These are phyloP conservation scores for Hypoxylon lenormandii DNA, from an alignment of 495 filamentous ascomycete genomes.

Conservation along the genomic window DNA sequence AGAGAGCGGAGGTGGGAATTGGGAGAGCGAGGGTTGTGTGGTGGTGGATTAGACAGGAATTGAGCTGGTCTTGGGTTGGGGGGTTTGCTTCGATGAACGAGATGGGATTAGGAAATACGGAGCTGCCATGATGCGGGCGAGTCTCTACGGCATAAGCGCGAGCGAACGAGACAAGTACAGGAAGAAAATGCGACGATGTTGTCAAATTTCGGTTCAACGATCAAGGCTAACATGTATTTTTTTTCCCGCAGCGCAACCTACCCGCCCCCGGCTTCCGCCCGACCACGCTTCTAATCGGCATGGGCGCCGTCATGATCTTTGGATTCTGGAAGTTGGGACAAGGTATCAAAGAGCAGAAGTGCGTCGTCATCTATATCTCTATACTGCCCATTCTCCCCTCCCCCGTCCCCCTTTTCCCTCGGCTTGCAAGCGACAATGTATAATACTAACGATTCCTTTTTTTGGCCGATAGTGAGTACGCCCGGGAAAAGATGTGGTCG, in stretches of 20 bases:
- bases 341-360: slow-evolving; percentile 89
- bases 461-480: slow-evolving; percentile 79
- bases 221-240: slow-evolving; percentile 15
- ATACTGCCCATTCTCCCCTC: neutral
- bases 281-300: slow-evolving; percentile 75
- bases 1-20: neutral
- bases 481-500: slow-evolving; percentile 96
- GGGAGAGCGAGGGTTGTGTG: neutral
- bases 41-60: neutral
- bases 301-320: slow-evolving; percentile 81
- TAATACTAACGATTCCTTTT: slow-evolving; percentile 19
- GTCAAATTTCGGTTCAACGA: neutral
- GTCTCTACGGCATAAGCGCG: neutral
- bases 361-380: slow-evolving; percentile 59
- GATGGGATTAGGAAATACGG: neutral
- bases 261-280: slow-evolving; percentile 92
- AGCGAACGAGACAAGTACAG: neutral
- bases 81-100: neutral
- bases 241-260: slow-evolving; percentile 78
- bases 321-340: slow-evolving; percentile 85
- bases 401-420: slow-evolving; percentile 6
- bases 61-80: neutral
- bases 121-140: neutral
- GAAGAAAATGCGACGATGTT: neutral
- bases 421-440: neutral